Base-by-base conservation (phyloP, 768 basidiomycete genomes). In the Tubosaeta sp. region DNA sequence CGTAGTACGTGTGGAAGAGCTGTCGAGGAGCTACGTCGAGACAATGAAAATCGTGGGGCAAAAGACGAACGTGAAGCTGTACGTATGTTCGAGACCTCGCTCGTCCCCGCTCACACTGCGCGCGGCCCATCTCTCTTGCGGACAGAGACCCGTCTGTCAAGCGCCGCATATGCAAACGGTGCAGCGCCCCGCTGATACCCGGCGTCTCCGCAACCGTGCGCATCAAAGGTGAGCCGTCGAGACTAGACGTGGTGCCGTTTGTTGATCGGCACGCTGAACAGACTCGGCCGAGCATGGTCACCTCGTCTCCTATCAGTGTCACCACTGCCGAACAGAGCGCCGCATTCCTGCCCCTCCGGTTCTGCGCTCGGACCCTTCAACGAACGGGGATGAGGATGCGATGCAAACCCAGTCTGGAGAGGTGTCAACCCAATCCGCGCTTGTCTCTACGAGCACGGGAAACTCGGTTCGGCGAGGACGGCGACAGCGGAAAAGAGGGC, bases 111-210 rank as follows among this genome's bases (percentile, higher is more conserved):
- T 36, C n/a, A 29, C 24, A n/a, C 35, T 8, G 8, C 25, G 8
- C 25, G n/a, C n/a, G n/a, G n/a, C n/a, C n/a, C n/a, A n/a, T n/a
- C n/a, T n/a, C n/a, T n/a, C n/a, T n/a, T n/a, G n/a, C n/a, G n/a
- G 21, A 39, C 56, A 92, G 91, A 59, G 91, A 94, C 63, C 90
- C 91, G 0, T 71, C 78, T 1, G 76, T 94, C n/a, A 94, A 94
- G 64, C 83, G 91, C 11, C 81, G 84, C 2, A 59, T 92, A 7
- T 94, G 91, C 69, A 82, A 79, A 63, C 73, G 73, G 2, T 94
- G 91, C 60, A 74, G 79, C 49, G 64, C 73, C 0, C 74, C 84
- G 8, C 72, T 93, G 4, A 58, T 91, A 1, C 84, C 89, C 0
- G 91, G 91, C 12, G 55, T 78, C 1, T 84, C 86, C 1, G 79